Base-by-base conservation (phyloP, 345 rosid species). In the Aegle marmelos region DNA sequence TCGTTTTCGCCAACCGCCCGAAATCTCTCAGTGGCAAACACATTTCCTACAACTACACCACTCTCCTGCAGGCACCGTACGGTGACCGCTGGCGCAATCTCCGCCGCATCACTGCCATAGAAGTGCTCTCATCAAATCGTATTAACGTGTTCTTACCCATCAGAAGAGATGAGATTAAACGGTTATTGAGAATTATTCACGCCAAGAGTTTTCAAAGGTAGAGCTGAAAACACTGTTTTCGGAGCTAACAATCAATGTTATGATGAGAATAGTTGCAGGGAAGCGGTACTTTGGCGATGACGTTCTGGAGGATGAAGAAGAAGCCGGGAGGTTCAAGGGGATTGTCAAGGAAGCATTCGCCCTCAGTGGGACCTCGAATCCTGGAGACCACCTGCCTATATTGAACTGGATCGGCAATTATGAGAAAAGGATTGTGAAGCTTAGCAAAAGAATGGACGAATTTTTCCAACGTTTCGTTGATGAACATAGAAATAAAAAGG, bases 1-100 rank as follows among this genome's bases (percentile, higher is more conserved):
- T 83, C 66, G 79, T 85, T 71, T 64, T 91, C 1, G 89, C 91
- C 11, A 79, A 86, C 63, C 88, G 91, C 1, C 89, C 91, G 17
- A 64, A 33, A 9, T 53, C 73, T 2, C 54, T 81, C 45, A n/a
- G 67, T 2, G 79, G 83, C 33, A 86, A 86, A 76, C 82, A 88
- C 81, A 0, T 91, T 4, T 78, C 75, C 10, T 91, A 89, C 81
- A 83, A 88, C 79, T 21, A 69, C 73, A 83, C 88, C 27, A 79
- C 82, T 24, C 69, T 90, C 0, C 21, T 30, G 7, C 58, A 80
- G 2, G 76, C 89, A 2, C 79, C 88, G 33, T 90, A 90, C 64
- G 96, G 92, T 1, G 90, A 90, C 30, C 93, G 84, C 53, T 90
- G 93, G 92, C 88, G 92, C 66, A 88, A 85, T 86, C 91, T 92